Percentiles rank a stretch among this genome's conserved stretches.
Evolutionary conservation across 441 rosid genomes (phyloP).

Genomic region (Hura crepitans): DNA sequence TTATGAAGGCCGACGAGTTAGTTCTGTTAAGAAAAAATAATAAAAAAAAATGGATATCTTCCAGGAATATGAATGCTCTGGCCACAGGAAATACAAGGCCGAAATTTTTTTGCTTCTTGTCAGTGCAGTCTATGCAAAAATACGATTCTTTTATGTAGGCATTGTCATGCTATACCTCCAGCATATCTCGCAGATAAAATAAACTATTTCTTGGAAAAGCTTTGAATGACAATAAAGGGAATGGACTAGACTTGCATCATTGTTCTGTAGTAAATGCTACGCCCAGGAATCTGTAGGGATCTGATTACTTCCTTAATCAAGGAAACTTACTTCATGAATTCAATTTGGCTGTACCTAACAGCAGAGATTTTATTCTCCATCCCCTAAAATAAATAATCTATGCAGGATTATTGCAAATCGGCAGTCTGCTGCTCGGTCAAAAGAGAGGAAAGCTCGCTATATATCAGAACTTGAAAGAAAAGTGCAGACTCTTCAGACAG

Average conservation of each 20-base stretch:
- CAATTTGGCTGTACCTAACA: too few species aligned
- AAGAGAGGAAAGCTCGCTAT: conserved; percentile 86
- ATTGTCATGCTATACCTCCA: not conserved
- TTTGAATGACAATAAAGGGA: not conserved
- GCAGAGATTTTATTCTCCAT: not conserved
- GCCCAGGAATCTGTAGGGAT: not conserved
- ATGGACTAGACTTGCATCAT: not conserved
- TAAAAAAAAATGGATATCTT: not conserved
- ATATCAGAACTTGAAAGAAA: conserved; percentile 75
- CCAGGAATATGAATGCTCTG: not conserved
- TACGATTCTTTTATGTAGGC: not conserved
- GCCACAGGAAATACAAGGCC: too few species aligned
- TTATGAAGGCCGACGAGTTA: not conserved
- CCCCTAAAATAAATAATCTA: not conserved
- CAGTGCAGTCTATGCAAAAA: not conserved
- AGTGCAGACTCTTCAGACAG: conserved; percentile 84
- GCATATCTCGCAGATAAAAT: not conserved
- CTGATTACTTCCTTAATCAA: not conserved
- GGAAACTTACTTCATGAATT: not conserved
- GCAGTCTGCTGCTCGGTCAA: conserved; percentile 86
- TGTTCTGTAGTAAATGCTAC: not conserved
- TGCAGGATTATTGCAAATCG: conserved; percentile 80
- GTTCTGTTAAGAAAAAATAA: too few species aligned
- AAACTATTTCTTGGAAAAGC: not conserved
- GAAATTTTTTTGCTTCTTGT: not conserved